These are phyloP conservation scores for Phytophthora colocasiae DNA, from an alignment of 352 stramenopile genomes.

Conservation along the genomic window DNA sequence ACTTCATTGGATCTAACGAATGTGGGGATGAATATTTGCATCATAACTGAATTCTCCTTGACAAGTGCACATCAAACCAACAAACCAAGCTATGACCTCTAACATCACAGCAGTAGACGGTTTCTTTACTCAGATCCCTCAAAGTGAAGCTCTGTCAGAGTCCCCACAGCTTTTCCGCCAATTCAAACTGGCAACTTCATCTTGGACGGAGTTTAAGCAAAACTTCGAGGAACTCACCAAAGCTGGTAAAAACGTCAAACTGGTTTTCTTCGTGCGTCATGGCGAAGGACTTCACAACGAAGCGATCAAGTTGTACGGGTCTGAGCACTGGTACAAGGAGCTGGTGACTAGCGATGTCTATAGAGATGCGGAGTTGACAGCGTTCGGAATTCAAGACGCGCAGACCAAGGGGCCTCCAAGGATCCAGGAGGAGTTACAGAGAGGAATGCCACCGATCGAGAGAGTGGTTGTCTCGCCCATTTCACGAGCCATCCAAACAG, in stretches of 20 bases:
- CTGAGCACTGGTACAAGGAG: conserved; percentile 63
- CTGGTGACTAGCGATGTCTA: conserved; percentile 56
- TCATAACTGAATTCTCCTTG: conserved; percentile 5
- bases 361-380: conserved; percentile 65
- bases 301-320: conserved; percentile 59
- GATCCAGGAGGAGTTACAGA: conserved; percentile 44
- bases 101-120: conserved; percentile 13
- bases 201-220: conserved; percentile 20
- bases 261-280: conserved; percentile 79
- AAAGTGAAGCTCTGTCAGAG: neutral
- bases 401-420: conserved; percentile 43
- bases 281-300: conserved; percentile 77
- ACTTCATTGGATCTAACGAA: conserved; percentile 14
- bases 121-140: conserved; percentile 14
- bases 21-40: neutral
- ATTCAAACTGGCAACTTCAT: conserved; percentile 19
- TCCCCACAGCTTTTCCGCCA: conserved; percentile 16
- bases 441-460: conserved; percentile 65
- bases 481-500: conserved; percentile 73
- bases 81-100: conserved; percentile 4
- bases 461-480: conserved; percentile 61
- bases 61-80: neutral
- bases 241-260: conserved; percentile 43
- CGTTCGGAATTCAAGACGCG: conserved; percentile 59
- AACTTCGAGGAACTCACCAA: conserved; percentile 3